These are phyloP conservation scores for Polymyxa betae DNA, from an alignment of 208 protist genomes.

Conservation along the genomic window DNA sequence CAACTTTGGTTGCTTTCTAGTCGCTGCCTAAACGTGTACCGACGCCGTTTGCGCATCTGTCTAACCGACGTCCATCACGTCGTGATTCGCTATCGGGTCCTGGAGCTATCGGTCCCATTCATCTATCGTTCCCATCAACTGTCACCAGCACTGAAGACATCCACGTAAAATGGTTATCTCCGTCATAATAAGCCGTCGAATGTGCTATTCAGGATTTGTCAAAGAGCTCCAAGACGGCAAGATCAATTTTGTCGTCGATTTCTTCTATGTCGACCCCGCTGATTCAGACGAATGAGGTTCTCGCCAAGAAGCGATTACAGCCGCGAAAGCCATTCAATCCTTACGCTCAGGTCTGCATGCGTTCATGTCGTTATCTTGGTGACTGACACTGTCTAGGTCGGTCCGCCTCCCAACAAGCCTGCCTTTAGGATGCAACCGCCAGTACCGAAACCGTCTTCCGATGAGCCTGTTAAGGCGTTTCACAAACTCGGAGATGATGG, in stretches of 20 bases:
- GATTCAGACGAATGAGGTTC: not conserved
- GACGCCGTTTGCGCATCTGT: not conserved
- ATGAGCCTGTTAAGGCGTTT: too few species aligned
- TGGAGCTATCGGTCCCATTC: not conserved
- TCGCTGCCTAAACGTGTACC: too few species aligned
- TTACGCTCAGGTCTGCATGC: not conserved
- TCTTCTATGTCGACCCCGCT: not conserved
- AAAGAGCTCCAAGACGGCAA: not conserved
- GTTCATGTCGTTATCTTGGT: too few species aligned
- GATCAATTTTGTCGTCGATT: not conserved
- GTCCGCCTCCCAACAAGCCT: not conserved
- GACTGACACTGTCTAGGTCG: not conserved
- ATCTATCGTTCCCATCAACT: not conserved
- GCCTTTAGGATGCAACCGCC: not conserved
- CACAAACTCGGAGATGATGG: too few species aligned
- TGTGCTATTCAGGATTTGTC: not conserved
- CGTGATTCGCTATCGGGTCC: not conserved
- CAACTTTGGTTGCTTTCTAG: too few species aligned
- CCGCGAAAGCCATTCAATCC: not conserved
- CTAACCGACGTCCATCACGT: not conserved
- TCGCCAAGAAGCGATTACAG: not conserved
- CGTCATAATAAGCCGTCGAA: not conserved
- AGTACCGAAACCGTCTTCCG: not conserved
- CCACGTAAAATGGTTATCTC: not conserved
- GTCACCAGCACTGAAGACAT: not conserved